These are phyloP conservation scores for Sphaerostilbella broomeana DNA, from an alignment of 2,329 filamentous ascomycete genomes.

Conservation along the genomic window DNA sequence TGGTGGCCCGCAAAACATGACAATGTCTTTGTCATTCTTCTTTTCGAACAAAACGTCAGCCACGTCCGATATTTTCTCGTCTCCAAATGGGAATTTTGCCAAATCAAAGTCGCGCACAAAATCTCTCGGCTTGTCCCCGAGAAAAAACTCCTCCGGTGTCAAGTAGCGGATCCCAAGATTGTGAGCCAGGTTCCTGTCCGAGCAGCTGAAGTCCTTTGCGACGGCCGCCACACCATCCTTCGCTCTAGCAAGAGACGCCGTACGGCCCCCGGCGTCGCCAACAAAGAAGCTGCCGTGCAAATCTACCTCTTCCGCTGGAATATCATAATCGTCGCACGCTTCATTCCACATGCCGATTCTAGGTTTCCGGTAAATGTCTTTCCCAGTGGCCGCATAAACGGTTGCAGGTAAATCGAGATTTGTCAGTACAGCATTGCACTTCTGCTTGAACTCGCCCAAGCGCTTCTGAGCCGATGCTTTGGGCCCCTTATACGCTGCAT, in stretches of 20 bases:
- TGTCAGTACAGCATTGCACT: constrained; percentile 61
- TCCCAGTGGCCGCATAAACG: constrained; percentile 79
- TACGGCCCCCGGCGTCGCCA: constrained; percentile 71
- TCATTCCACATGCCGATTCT: constrained; percentile 80
- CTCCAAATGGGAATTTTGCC: constrained; percentile 41
- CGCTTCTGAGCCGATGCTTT: constrained; percentile 57
- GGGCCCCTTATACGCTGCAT: constrained; percentile 58
- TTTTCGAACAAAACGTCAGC: constrained; percentile 46
- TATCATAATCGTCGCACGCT: constrained; percentile 51
- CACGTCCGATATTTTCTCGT: constrained; percentile 12
- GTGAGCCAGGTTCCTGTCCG: constrained; percentile 71
- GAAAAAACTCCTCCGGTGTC: constrained; percentile 90
- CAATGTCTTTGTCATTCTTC: constrained; percentile 61
- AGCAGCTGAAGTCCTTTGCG: constrained; percentile 57
- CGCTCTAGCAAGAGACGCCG: constrained; percentile 30
- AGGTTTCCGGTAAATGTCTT: constrained; percentile 81
- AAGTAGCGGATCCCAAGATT: constrained; percentile 76
- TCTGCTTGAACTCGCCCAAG: constrained; percentile 74
- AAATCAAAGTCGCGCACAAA: constrained; percentile 70
- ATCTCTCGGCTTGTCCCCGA: constrained; percentile 56
- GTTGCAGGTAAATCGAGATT: constrained; percentile 69
- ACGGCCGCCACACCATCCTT: constrained; percentile 19
- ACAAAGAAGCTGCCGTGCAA: constrained; percentile 71
- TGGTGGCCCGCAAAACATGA: constrained; percentile 83
- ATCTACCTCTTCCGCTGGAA: constrained; percentile 57